phyloP scores from a whole-genome alignment of 2,329 filamentous ascomycete genomes.

The Plectosphaerella sp. region DNA sequence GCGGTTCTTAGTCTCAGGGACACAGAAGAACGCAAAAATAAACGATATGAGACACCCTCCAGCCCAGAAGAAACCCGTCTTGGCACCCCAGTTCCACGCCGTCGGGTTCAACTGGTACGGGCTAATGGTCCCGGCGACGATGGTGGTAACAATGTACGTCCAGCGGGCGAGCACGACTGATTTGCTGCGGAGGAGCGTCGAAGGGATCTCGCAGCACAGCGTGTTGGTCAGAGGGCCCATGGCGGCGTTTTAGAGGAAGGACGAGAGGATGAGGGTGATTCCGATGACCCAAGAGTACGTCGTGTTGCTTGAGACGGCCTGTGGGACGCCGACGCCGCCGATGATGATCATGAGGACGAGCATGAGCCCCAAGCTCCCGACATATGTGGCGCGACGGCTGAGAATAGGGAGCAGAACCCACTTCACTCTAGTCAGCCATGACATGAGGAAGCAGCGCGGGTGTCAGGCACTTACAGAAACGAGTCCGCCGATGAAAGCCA shows the following conservation, averaged over 20 bases:
- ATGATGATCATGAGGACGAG: slow-evolving; percentile 34
- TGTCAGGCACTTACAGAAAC: slow-evolving; percentile 19
- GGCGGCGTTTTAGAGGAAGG: slow-evolving; percentile 31
- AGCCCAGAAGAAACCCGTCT: slow-evolving; percentile 17
- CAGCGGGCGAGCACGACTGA: slow-evolving; percentile 4
- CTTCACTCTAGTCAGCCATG: slow-evolving; percentile 11
- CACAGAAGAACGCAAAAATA: slow-evolving; percentile 26
- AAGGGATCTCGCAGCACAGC: slow-evolving; percentile 3
- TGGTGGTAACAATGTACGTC: slow-evolving; percentile 1
- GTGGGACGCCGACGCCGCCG: slow-evolving; percentile 27
- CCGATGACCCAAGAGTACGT: not conserved
- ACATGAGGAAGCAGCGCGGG: not conserved
- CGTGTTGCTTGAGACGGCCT: slow-evolving; percentile 26
- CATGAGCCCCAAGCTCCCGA: slow-evolving; percentile 30
- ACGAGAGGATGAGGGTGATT: not conserved
- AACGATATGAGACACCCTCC: slow-evolving; percentile 17
- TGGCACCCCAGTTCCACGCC: slow-evolving; percentile 13
- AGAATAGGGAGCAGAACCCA: slow-evolving; percentile 1
- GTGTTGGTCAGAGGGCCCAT: slow-evolving; percentile 37
- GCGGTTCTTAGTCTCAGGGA: slow-evolving; percentile 25
- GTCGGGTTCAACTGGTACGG: slow-evolving; percentile 12
- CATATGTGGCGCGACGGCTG: slow-evolving; percentile 36
- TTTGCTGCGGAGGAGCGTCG: slow-evolving; percentile 6
- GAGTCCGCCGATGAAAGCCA: slow-evolving; percentile 39
- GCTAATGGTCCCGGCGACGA: slow-evolving; percentile 15